phyloP scores from a whole-genome alignment of 441 rosid genomes.

The Lepidium campestre region DNA sequence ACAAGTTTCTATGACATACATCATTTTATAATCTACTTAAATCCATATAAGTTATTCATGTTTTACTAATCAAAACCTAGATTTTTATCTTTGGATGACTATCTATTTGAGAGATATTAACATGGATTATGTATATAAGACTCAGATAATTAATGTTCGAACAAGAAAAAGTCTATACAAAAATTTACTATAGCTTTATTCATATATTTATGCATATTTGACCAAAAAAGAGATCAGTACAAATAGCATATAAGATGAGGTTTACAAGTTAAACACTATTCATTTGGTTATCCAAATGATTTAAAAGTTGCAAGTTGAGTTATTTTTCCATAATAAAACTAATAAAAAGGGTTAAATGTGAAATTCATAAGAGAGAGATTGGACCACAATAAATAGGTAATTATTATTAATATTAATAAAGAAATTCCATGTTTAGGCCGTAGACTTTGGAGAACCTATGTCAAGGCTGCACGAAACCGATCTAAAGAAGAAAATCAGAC shows the following conservation, averaged over 20 bases:
- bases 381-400: slow-evolving; percentile 18
- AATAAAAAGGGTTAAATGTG: background rate
- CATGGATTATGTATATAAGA: too few species aligned
- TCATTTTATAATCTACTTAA: background rate
- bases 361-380: slow-evolving; percentile 12
- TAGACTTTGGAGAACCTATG: slow-evolving; percentile 25
- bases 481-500: slow-evolving; percentile 11
- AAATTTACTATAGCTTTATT: background rate
- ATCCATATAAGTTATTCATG: background rate
- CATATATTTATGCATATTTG: background rate
- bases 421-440: slow-evolving; percentile 19
- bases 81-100: background rate
- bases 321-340: slow-evolving; percentile 9
- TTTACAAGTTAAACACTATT: slow-evolving; percentile 26
- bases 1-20: background rate
- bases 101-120: background rate
- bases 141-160: background rate
- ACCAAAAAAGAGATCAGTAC: too few species aligned
- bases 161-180: slow-evolving; percentile 12
- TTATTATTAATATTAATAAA: background rate
- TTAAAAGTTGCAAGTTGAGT: slow-evolving; percentile 12
- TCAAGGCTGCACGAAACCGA: slow-evolving; percentile 33
- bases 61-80: background rate
- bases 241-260: background rate
- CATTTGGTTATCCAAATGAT: background rate